phyloP scores from a whole-genome alignment of 768 basidiomycete genomes.

The Cyclocybe aegerita region DNA sequence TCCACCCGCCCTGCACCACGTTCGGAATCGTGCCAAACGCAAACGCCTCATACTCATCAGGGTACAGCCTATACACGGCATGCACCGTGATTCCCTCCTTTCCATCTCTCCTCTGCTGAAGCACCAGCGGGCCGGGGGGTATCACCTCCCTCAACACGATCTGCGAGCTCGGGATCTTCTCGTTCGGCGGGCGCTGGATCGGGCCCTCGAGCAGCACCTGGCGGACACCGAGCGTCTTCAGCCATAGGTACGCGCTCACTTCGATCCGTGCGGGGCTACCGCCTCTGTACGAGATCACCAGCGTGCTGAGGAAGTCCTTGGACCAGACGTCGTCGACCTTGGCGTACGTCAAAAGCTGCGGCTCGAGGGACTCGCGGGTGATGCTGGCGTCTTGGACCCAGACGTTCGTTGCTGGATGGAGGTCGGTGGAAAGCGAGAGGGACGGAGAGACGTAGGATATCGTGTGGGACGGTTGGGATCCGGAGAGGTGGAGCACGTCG shows the following conservation, averaged over 20 bases:
- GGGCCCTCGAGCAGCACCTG: slow-evolving; percentile 21
- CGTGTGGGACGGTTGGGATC: slow-evolving; percentile 13
- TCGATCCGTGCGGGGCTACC: slow-evolving; percentile 22
- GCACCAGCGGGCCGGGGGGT: slow-evolving; percentile 29
- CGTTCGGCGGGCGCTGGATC: slow-evolving; percentile 16
- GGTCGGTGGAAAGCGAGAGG: slow-evolving; percentile 6
- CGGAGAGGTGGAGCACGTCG: slow-evolving; percentile 22
- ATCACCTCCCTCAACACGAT: slow-evolving; percentile 12
- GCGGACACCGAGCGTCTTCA: slow-evolving; percentile 20
- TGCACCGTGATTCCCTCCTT: slow-evolving; percentile 10
- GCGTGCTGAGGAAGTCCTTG: slow-evolving; percentile 22
- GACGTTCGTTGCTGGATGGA: slow-evolving; percentile 26
- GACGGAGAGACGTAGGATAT: slow-evolving; percentile 1
- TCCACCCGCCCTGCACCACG: slow-evolving; percentile 29
- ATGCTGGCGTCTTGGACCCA: slow-evolving; percentile 22
- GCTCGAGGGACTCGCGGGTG: slow-evolving; percentile 24
- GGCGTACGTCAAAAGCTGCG: slow-evolving; percentile 21
- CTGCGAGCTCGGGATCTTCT: slow-evolving; percentile 8
- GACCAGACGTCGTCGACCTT: slow-evolving; percentile 34
- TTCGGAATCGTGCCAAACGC: slow-evolving; percentile 42
- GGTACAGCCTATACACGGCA: slow-evolving; percentile 36
- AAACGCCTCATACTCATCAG: slow-evolving; percentile 43
- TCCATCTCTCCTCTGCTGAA: not conserved
- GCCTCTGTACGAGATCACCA: slow-evolving; percentile 29
- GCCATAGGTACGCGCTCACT: slow-evolving; percentile 24